A percentile compares a stretch with the other conserved stretches of the same genome.
Evolutionary conservation across 192 early-diverging fungal species (phyloP).

Genomic region (Dissophora ornata): DNA sequence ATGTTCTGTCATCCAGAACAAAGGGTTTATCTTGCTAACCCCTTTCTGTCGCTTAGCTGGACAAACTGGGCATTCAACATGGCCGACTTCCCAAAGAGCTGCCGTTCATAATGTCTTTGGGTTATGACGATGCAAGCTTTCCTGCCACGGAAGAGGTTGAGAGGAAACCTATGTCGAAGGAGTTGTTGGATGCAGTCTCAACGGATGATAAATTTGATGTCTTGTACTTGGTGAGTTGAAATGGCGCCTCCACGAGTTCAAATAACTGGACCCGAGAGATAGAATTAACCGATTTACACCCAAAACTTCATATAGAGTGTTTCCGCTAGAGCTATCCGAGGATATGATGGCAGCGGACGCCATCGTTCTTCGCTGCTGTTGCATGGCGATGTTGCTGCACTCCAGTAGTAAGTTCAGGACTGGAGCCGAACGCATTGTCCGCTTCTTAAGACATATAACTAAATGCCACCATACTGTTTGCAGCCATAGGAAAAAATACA

Average conservation of each 20-base stretch:
- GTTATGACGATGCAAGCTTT: constrained; percentile 32
- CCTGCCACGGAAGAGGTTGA: constrained; percentile 25
- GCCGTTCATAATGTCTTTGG: constrained; percentile 66
- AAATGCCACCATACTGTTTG: no score
- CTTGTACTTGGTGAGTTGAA: constrained; percentile 73
- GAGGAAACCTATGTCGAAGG: constrained; percentile 69
- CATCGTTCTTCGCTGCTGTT: constrained; percentile 69
- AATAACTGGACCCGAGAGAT: no score
- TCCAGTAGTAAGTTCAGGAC: constrained; percentile 84
- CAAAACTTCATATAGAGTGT: constrained; percentile 64
- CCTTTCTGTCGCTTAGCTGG: constrained; percentile 66
- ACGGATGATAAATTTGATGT: constrained; percentile 75
- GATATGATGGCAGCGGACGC: constrained; percentile 75
- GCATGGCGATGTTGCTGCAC: constrained; percentile 79
- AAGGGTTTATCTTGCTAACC: no score
- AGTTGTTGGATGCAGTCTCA: constrained; percentile 69
- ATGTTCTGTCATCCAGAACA: neutral
- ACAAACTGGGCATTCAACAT: constrained; percentile 74
- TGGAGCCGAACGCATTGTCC: no score
- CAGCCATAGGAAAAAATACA: constrained; percentile 67
- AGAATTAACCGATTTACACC: no score
- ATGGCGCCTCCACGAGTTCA: neutral
- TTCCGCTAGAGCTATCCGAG: constrained; percentile 72
- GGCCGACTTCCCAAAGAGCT: constrained; percentile 64
- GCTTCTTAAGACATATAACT: no score